Evolutionary conservation across 768 basidiomycete genomes (phyloP), one percentile per base, ranked within the genome.

Genomic region (Dacryopinax spathularia): DNA sequence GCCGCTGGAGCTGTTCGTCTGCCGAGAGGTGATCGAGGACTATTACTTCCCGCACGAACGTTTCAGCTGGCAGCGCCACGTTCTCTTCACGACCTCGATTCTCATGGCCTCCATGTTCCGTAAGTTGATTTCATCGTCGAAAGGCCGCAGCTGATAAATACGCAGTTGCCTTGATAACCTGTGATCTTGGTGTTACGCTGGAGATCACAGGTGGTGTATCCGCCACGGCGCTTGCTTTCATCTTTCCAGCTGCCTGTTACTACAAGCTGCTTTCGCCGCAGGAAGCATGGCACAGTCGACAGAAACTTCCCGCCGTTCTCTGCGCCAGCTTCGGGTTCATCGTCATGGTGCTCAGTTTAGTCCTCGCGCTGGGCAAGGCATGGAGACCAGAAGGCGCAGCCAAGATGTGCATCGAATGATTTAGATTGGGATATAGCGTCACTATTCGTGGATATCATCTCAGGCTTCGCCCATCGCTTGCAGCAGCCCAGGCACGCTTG

Each of bases 141-240:
- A 41, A 59, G 6, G 18, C 13, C 44, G 29, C 39, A 33, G 1
- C 31, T 39, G n/a, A 65, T 43, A n/a, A 6, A 37, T 29, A 43
- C 27, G 15, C 71, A 94, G 93, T 96, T 65, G 84, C 95, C 3
- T 79, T 97, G 62, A 80, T 93, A 64, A 97, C 95, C 1, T 96
- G 93, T 72, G 95, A 99, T 73, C 81, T 99, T 15, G 96, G 96
- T n/a, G 87, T 97, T 44, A 96, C 95, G 77, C 85, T 99, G 36
- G 96, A 99, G 77, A 88, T 99, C 43, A 94, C 93, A 0, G 96
- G 96, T n/a, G 95, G 95, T 41, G 34, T 48, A 33, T 74, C 73
- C 15, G 76, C 77, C 0, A 75, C 92, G 0, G 84, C 91, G 0
- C 81, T 97, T 10, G 95, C 95, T 2, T 97, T 86, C 76, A 92